These are phyloP conservation scores for Coriaria nepalensis DNA, from an alignment of 306 rosid species.

Conservation along the genomic window DNA sequence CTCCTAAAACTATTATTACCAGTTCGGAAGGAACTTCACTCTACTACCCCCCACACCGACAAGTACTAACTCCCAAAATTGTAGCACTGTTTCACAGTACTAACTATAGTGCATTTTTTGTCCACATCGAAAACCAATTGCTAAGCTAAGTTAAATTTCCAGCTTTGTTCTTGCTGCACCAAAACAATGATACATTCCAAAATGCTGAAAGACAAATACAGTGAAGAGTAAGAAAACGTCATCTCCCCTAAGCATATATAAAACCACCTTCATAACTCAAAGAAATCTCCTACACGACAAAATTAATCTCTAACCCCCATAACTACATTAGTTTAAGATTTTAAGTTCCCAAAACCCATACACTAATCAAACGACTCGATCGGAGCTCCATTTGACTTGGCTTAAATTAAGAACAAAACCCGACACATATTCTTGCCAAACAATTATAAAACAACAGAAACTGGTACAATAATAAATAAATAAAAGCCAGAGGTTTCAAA, in stretches of 20 bases:
- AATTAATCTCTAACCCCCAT: conserved; percentile 19
- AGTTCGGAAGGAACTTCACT: no score
- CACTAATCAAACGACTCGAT: not conserved
- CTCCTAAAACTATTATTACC: no score
- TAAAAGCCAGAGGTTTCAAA: conserved; percentile 24
- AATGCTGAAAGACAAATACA: not conserved
- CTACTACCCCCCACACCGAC: no score
- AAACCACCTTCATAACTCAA: conserved; percentile 21
- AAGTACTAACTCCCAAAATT: not conserved
- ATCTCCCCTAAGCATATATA: conserved; percentile 19
- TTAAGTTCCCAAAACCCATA: conserved; percentile 23
- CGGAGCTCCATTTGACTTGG: conserved; percentile 41
- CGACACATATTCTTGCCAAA: conserved; percentile 78
- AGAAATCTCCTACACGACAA: conserved; percentile 33
- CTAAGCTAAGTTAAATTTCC: conserved; percentile 26
- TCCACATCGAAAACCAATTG: conserved; percentile 16
- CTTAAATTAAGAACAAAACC: conserved; percentile 29
- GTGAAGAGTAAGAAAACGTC: conserved; percentile 15
- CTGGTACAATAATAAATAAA: not conserved
- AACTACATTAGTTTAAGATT: conserved; percentile 8
- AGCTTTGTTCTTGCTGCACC: conserved; percentile 7
- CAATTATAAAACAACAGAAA: not conserved
- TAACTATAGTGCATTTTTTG: conserved; percentile 18
- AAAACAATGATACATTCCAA: conserved; percentile 7
- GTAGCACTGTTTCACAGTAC: conserved; percentile 7